Evolutionary conservation across 805 yeast species (phyloP), one percentile per base, ranked within the genome.

Genomic region (Pichia nakasei): DNA sequence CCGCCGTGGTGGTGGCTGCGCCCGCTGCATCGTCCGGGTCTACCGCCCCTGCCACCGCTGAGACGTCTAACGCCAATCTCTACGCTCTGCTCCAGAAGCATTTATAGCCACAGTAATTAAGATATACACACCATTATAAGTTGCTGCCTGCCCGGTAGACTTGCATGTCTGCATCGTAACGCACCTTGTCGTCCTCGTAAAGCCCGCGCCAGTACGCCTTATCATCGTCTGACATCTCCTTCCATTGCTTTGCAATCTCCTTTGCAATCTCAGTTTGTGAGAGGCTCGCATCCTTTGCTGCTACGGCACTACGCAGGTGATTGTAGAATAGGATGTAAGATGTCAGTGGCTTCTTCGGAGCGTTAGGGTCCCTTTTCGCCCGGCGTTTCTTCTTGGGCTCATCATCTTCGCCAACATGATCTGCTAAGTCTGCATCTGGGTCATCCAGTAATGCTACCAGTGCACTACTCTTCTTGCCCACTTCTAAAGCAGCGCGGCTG

Each of bases 321-420:
- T 83, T 80, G 42, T 86, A 79, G 64, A 79, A 91, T 35, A 80
- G 74, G 63, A 91, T 85, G 68, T 80, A 89, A 37, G 85, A 83
- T 20, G 96, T 88, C 57, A 86, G 70, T 15, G 98, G 97, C 58
- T 88, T 88, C 72, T 85, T 87, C 47, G 98, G 98, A 37, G 96
- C 96, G 57, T 85, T 82, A 42, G 97, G 97, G 64, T 91, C 97
- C 54, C 67, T 55, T 69, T 29, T 29, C 6, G 13, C 3, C 12
- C 32, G 32, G 15, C 32, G 32, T 29, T 29, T 72, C 55, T 75
- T 77, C 65, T 76, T 81, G 70, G 37, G 56, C 46, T 52, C 59
- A 50, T 65, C 67, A 69, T 49, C 61, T 52, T 34, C 34, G 4
- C 22, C 19, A 17, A 17, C 17, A 29, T 29, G 9, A 29, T 29